Evolutionary conservation across 176 grass and related monocot species (phyloP), one percentile per base, ranked within the genome.

Genomic region (Rhynchospora breviuscula): DNA sequence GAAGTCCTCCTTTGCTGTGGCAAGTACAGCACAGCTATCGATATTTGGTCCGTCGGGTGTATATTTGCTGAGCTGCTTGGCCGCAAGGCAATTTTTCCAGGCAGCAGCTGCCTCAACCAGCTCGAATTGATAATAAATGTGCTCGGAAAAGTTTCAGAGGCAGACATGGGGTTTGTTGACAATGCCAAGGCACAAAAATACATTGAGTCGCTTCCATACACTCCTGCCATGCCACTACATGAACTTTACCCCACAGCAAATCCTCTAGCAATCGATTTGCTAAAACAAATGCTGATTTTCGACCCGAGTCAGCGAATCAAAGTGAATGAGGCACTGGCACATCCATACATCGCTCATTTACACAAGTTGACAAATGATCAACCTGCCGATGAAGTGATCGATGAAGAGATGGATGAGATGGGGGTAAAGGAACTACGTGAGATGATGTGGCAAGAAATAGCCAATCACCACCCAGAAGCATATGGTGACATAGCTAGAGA

Each of bases 1-100:
- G 87, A 89, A 78, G 79, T 89, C 33, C 87, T 89, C n/a, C 67
- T 89, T 9, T 89, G 87, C 66, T 89, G 87, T 66, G 87, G 86
- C 44, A 73, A 89, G 49, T 89, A 89, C 35, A 84, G 68, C 45
- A 89, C 87, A 5, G 85, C 87, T 14, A 89, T 89, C 31, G 87
- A 89, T 76, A 84, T 89, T 53, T 89, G 87, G 87, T 89, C 87
- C 0, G 87, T 89, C 10, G 87, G 87, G 18, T 89, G 87, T 47
- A 89, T 89, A 19, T 86, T 89, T 81, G 87, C 87, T 15, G 87
- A 89, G 78, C 59, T 89, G 10, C 87, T 89, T 66, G 87, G 87
- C 46, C 83, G 87, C 65, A 89, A 85, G 19, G 79, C 87, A 15
- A 89, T 89, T 67, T 89, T 89, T 49, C 87, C 87, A 48, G 87